phyloP scores from a whole-genome alignment of 768 basidiomycete species.

The Rhodotorula sphaerocarpa region DNA sequence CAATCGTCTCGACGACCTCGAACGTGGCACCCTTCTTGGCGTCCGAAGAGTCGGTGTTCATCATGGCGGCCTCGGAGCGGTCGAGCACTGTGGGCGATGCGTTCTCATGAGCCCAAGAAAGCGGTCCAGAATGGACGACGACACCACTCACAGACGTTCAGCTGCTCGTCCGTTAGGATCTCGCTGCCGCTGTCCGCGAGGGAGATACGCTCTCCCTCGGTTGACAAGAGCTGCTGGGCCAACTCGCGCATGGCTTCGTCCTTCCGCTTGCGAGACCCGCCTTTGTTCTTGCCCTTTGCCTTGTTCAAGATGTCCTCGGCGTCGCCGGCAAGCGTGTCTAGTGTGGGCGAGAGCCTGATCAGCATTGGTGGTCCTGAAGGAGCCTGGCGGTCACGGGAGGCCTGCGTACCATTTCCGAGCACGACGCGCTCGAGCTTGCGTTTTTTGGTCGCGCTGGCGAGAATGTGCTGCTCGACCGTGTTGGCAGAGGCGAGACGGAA shows the following conservation, averaged over 20 bases:
- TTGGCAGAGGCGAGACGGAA: conserved; percentile 78
- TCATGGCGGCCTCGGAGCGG: conserved; percentile 37
- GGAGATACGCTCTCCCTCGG: conserved; percentile 83
- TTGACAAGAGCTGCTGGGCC: conserved; percentile 71
- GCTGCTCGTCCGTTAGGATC: conserved; percentile 71
- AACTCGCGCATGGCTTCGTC: conserved; percentile 35
- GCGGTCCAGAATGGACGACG: no score
- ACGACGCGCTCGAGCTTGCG: conserved; percentile 87
- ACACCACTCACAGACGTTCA: conserved; percentile 56
- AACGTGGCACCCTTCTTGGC: conserved; percentile 3
- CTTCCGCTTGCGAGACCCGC: neutral
- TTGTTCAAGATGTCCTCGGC: conserved; percentile 17
- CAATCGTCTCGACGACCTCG: conserved; percentile 31
- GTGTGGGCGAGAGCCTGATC: conserved; percentile 45
- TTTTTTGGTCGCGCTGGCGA: conserved; percentile 53
- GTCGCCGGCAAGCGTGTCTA: conserved; percentile 44
- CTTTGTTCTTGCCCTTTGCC: conserved; percentile 16
- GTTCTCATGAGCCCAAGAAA: neutral
- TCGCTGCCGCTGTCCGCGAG: conserved; percentile 67
- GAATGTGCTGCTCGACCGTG: conserved; percentile 84
- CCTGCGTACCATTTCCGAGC: conserved; percentile 68
- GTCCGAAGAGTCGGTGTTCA: conserved; percentile 3
- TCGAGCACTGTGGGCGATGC: conserved; percentile 16
- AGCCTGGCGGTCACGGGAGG: no score
- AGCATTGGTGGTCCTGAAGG: neutral